Base-by-base conservation (phyloP, 1,284 basidiomycete genomes). In the Cryptococcus jaspeensis region DNA sequence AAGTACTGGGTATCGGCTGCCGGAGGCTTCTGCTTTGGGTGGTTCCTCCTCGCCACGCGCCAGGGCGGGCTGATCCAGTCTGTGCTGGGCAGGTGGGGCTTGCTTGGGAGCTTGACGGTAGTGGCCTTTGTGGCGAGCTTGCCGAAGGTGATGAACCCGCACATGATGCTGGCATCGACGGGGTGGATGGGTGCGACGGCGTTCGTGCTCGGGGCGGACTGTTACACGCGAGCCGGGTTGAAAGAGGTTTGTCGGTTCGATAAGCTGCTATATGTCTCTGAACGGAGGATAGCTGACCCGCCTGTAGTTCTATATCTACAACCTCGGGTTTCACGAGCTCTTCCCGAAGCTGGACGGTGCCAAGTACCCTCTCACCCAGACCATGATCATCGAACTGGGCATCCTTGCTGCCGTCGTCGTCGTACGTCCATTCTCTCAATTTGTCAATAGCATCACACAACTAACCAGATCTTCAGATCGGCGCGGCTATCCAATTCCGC, bases 321-420 rank as follows among this genome's bases (percentile, higher is more conserved):
- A 96, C 71, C 80, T 98, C 45, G 94, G 94, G 18, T 78, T 72
- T 54, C 81, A 80, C 9, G 69, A 80, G 3, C 77, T 96, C 37
- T 96, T 95, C 77, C 85, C 88, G 13, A 88, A 86, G 65, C 90
- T 85, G 65, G 74, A 82, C 59, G 85, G 87, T 62, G 80, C 82
- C 58, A 89, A 89, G 43, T 95, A 90, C 67, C 90, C 90, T 11
- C 84, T 95, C 53, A 84, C 88, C 3, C 90, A 93, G 71, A 87
- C 87, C 8, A 96, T 95, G 89, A 84, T 91, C 73, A 92, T 97
- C 64, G 92, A 97, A 73, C 83, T 98, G 28, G 93, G 92, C 42
- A 84, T 96, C 51, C 86, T 92, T 2, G 83, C 90, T 18, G 83
- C 90, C 5, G 80, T 94, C 39, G 76, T 80, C 28, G 50, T 76